These are phyloP conservation scores for Fagus crenata DNA, from an alignment of 306 rosid genomes.

Conservation along the genomic window DNA sequence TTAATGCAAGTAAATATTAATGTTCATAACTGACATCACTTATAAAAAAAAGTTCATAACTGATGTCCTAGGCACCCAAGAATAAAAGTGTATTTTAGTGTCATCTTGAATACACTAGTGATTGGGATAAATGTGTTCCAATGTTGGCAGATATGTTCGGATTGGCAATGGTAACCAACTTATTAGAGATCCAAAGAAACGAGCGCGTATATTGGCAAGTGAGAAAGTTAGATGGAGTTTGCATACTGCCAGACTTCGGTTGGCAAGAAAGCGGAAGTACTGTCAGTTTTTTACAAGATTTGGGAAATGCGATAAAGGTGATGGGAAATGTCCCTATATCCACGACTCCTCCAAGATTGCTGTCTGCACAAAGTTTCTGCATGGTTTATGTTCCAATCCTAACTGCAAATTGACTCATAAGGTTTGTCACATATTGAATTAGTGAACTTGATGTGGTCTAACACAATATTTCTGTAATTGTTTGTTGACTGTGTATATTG, in stretches of 20 bases:
- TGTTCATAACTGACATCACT: conserved; percentile 17
- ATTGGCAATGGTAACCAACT: conserved; percentile 94
- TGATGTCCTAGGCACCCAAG: conserved; percentile 8
- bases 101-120: conserved; percentile 17
- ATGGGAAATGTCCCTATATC: conserved; percentile 87
- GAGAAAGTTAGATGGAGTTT: conserved; percentile 98
- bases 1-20: conserved; percentile 15
- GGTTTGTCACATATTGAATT: conserved; percentile 51
- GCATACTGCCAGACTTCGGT: conserved; percentile 91
- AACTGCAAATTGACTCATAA: conserved; percentile 94
- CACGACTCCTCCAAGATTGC: conserved; percentile 95
- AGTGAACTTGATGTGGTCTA: conserved; percentile 35
- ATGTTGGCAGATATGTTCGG: conserved; percentile 69
- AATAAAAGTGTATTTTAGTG: conserved; percentile 3
- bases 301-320: conserved; percentile 90
- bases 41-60: conserved; percentile 10
- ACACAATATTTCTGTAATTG: conserved; percentile 23
- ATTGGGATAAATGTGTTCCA: conserved; percentile 14
- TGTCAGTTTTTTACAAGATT: conserved; percentile 95
- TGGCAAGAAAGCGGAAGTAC: conserved; percentile 81
- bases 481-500: conserved; percentile 23
- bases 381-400: conserved; percentile 80
- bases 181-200: conserved; percentile 85
- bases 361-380: conserved; percentile 93
- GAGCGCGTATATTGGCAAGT: conserved; percentile 83